Evolutionary conservation across 805 yeast species (phyloP), one percentile per base, ranked within the genome.

Genomic region (Myxozyma vanderwaltii): DNA sequence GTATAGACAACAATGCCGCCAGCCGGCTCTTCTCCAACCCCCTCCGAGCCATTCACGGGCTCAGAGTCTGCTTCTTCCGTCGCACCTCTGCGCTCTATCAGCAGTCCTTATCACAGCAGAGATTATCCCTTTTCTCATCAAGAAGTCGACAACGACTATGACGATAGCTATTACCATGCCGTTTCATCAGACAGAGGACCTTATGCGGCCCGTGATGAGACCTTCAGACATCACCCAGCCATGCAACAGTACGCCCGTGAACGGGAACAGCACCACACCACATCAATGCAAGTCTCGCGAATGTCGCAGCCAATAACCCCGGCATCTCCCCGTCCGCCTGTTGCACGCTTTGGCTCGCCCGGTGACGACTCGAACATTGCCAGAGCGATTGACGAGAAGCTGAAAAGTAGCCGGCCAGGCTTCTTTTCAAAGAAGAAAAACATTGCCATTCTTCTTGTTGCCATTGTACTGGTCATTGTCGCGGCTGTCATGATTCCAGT

Each of bases 401-500:
- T n/a, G 21, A 31, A 33, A 7, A 31, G 24, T 8, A 17, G 17
- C 17, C 43, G 43, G 21, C 19, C 44, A 7, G 52, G 52, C 21
- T 48, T 36, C 21, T 48, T 36, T 33, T 48, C 47, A 4, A 56
- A 45, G 26, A 57, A 23, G 31, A 48, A 56, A 12, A 53, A 57
- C 40, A 38, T 58, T 24, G 31, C 44, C 10, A n/a, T 58, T 15
- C 19, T 58, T 15, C 49, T 35, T 12, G 7, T 54, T 7, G 57
- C 54, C 19, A 49, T 35, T 7, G 47, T 67, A 26, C 19, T 68
- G n/a, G 45, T 60, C 24, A 45, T 69, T 13, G 58, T 67, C 26
- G 69, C 67, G 3, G 72, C 70, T 10, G 68, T 70, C 21, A 56
- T 70, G 31, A 58, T 70, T 3, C 73, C 73, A 2, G 64, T 70